Base-by-base conservation (phyloP, 1,284 basidiomycete species). In the Anthracocystis walkeri region DNA sequence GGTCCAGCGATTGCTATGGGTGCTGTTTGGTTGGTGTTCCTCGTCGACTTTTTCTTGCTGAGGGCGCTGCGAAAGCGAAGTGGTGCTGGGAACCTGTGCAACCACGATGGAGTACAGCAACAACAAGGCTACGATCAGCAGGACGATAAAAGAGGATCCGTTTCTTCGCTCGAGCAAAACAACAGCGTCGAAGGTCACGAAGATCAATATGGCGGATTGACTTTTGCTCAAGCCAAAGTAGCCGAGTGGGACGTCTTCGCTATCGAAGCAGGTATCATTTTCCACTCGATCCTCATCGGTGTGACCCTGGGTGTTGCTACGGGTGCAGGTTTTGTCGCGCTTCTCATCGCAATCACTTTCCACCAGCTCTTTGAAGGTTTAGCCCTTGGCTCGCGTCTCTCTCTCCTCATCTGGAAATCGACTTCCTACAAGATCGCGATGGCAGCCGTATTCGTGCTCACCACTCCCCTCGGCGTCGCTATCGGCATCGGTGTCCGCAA, bases 401-500 rank as follows among this genome's bases (percentile, higher is more conserved):
- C 77, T 0, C 64, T 81, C 41, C 77, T 86, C 12, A 20, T 42
- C 1, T 64, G 54, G 65, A 41, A 56, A 4, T 29, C 44, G 0
- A 55, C 61, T 0, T 31, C 55, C 1, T 58, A 58, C 46, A 84
- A 81, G 58, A 58, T 67, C 49, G 4, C 67, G 7, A 82, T 86
- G 82, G 78, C 64, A 2, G 35, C 54, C 1, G 66, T 58, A 0
- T 86, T 81, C 51, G 71, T 70, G 27, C 54, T 79, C 44, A 82
- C 78, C 54, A 84, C 97, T 74, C 93, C 94, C 0, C 27, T 82
- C 38, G 80, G 80, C 18, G 69, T 84, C 10, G 78, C 79, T 2
- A 89, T 88, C 48, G 95, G 95, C 4, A 89, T 97, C 50, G 94
- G 93, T 11, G 88, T 93, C n/a, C 89, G 93, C 61, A 86, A 88